A percentile compares a stretch with the other conserved stretches of the same genome.
phyloP scores from a whole-genome alignment of 1,284 basidiomycete species.

The Cutaneotrichosporon cyanovorans region DNA sequence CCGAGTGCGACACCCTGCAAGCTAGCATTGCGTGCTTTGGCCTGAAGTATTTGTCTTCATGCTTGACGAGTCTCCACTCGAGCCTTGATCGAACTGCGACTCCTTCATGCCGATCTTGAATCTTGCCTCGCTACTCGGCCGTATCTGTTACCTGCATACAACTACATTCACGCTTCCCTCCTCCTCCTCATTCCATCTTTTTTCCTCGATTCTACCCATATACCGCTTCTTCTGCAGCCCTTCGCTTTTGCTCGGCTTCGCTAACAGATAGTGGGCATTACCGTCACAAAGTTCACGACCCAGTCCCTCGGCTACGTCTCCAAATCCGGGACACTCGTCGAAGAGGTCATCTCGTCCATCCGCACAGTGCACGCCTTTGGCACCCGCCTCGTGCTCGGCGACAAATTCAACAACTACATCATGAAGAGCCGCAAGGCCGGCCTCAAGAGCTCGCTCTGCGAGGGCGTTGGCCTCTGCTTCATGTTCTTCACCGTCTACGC shows the following conservation, averaged over 20 bases:
- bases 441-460: slow-evolving; percentile 57
- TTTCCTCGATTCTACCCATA: no score
- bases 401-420: slow-evolving; percentile 64
- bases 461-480: slow-evolving; percentile 60
- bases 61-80: no score
- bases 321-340: slow-evolving; percentile 75
- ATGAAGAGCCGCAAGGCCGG: slow-evolving; percentile 56
- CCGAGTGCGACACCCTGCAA: no score
- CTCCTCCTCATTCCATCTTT: no score
- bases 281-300: slow-evolving; percentile 42
- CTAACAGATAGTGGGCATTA: slow-evolving; percentile 17
- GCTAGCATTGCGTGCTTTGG: no score
- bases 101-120: no score
- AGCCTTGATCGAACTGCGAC: no score
- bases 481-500: slow-evolving; percentile 70
- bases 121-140: no score
- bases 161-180: no score
- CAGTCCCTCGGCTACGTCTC: slow-evolving; percentile 65
- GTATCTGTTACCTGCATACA: no score
- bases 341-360: slow-evolving; percentile 68
- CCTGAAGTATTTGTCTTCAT: no score
- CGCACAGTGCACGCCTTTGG: slow-evolving; percentile 78
- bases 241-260: neutral
- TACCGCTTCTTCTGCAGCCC: no score
- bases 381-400: slow-evolving; percentile 60